Conservation (phyloP, 2,329 filamentous ascomycete species). For the Didymella pomorum region DNA sequence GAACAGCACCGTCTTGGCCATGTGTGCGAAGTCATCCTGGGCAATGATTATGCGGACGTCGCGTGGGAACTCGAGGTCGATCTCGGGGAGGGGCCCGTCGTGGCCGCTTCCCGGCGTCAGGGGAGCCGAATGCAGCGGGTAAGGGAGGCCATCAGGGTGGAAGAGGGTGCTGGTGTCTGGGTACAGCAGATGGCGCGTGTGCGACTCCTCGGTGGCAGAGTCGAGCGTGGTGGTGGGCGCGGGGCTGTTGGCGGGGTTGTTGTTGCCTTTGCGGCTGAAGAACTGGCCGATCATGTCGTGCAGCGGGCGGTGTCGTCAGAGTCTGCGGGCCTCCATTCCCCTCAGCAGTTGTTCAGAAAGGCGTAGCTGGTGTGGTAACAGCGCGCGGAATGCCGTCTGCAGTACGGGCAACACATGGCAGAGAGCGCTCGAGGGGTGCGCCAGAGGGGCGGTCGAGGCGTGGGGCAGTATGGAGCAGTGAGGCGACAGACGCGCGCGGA, state of each 20-base stretch:
- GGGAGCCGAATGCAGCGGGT: slow-evolving; percentile 43
- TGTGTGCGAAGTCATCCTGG: slow-evolving; percentile 51
- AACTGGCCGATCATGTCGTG: slow-evolving; percentile 51
- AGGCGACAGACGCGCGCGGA: slow-evolving; percentile 2
- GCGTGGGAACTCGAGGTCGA: slow-evolving; percentile 52
- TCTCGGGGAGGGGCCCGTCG: slow-evolving; percentile 50
- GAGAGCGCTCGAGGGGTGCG: slow-evolving; percentile 1
- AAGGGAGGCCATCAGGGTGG: slow-evolving; percentile 49
- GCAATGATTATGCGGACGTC: slow-evolving; percentile 56
- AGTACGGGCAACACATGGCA: slow-evolving; percentile 12
- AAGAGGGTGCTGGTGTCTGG: slow-evolving; percentile 48
- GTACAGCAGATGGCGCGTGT: slow-evolving; percentile 54
- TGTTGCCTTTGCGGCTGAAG: slow-evolving; percentile 40
- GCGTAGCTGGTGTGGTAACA: neutral
- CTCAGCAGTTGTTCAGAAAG: slow-evolving; percentile 20
- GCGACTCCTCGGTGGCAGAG: slow-evolving; percentile 51
- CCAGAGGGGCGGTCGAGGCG: neutral
- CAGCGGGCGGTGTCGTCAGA: neutral
- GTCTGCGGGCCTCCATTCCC: slow-evolving; percentile 21
- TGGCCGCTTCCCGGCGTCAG: slow-evolving; percentile 43
- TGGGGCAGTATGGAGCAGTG: slow-evolving; percentile 2
- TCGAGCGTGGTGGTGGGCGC: slow-evolving; percentile 43
- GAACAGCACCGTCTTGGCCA: slow-evolving; percentile 51
- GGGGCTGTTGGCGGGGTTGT: slow-evolving; percentile 21
- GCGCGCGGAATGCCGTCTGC: slow-evolving; percentile 3